These are phyloP conservation scores for Chaetomium fimeti DNA, from an alignment of 495 filamentous ascomycete genomes.

Conservation along the genomic window DNA sequence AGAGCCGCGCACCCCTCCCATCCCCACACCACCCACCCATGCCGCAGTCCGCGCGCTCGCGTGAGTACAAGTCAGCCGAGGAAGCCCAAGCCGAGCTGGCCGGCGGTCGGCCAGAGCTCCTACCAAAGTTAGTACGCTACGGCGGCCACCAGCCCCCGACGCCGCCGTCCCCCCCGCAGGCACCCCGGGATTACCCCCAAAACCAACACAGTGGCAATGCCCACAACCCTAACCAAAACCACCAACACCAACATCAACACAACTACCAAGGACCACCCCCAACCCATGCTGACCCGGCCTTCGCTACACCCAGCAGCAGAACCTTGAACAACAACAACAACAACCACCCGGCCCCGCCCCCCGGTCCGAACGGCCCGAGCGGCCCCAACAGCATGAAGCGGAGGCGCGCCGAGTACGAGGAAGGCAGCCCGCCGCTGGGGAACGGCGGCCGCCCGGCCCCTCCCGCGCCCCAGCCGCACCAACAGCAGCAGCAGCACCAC, in stretches of 20 bases:
- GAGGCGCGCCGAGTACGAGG: slow-evolving; percentile 86
- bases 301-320: not conserved
- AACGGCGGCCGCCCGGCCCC: slow-evolving; percentile 48
- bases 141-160: slow-evolving; percentile 87
- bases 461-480: not conserved
- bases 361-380: not conserved
- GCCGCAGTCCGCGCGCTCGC: slow-evolving; percentile 56
- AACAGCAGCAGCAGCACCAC: not conserved
- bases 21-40: slow-evolving; percentile 64
- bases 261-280: not conserved
- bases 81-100: slow-evolving; percentile 88
- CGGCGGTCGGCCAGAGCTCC: slow-evolving; percentile 83
- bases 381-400: slow-evolving; percentile 47
- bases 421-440: slow-evolving; percentile 72
- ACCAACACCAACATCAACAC: slow-evolving; percentile 3
- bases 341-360: slow-evolving; percentile 10
- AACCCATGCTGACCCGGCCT: slow-evolving; percentile 10
- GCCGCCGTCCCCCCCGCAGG: slow-evolving; percentile 75
- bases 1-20: slow-evolving; percentile 57
- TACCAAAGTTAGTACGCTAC: slow-evolving; percentile 94
- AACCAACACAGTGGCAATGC: not conserved
- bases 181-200: slow-evolving; percentile 32
- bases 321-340: slow-evolving; percentile 12
- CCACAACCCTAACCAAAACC: slow-evolving; percentile 12
- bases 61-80: slow-evolving; percentile 93